Evolutionary conservation across 2,329 filamentous ascomycete species (phyloP).

Genomic region (Aspergillus spinulosporus): DNA sequence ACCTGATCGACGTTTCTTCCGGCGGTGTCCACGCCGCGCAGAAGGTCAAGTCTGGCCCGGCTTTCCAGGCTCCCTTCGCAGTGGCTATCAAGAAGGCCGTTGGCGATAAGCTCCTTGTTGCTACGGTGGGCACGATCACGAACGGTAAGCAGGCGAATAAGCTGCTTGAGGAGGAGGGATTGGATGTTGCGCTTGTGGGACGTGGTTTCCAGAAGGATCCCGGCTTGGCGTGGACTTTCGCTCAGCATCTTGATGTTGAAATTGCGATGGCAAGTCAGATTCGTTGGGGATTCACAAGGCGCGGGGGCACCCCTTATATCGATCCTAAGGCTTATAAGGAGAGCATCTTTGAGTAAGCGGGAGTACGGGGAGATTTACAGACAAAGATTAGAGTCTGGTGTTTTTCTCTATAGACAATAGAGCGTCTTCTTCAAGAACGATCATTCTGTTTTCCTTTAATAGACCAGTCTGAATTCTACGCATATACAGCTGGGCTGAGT

Average conservation of each 20-base stretch:
- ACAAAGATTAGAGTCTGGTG: no score
- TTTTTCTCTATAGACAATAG: no score
- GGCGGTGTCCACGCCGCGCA: slow-evolving; percentile 53
- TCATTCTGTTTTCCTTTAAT: no score
- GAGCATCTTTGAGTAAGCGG: slow-evolving; percentile 23
- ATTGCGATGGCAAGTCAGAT: slow-evolving; percentile 74
- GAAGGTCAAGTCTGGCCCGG: slow-evolving; percentile 53
- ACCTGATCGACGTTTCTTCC: slow-evolving; percentile 49
- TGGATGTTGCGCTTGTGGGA: slow-evolving; percentile 73
- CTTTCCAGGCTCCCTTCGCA: slow-evolving; percentile 74
- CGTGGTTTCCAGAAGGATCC: slow-evolving; percentile 81
- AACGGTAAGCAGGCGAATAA: slow-evolving; percentile 67
- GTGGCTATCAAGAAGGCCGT: slow-evolving; percentile 70
- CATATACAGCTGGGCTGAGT: no score
- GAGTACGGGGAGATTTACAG: no score
- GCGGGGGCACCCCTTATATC: slow-evolving; percentile 23
- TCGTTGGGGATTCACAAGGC: slow-evolving; percentile 53
- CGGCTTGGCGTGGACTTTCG: slow-evolving; percentile 71
- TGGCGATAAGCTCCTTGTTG: slow-evolving; percentile 69
- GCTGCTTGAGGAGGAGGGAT: slow-evolving; percentile 52
- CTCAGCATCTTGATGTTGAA: slow-evolving; percentile 68
- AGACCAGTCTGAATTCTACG: no score
- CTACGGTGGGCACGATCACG: slow-evolving; percentile 72
- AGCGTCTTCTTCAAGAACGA: no score
- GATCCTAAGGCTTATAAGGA: slow-evolving; percentile 23